Conservation (phyloP, 2,329 filamentous ascomycete genomes). For the Botrytis sinoallii region DNA sequence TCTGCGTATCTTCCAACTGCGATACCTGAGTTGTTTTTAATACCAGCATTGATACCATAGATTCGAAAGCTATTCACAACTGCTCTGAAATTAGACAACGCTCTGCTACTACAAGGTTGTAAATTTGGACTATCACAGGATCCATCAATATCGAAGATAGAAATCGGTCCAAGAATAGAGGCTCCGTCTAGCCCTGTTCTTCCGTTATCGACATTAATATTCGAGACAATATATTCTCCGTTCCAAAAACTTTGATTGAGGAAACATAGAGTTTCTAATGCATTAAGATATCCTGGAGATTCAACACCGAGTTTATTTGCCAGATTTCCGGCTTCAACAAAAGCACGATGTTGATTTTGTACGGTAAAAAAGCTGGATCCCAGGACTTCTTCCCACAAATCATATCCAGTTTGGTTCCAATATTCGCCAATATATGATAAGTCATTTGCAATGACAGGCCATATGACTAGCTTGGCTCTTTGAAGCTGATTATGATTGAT, state of each 20-base stretch:
- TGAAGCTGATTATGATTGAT: constrained; percentile 54
- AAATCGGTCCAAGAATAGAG: constrained; percentile 62
- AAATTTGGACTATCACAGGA: constrained; percentile 68
- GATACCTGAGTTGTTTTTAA: constrained; percentile 57
- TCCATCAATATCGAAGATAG: constrained; percentile 66
- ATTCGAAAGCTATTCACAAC: constrained; percentile 69
- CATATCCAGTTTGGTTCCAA: constrained; percentile 63
- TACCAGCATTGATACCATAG: constrained; percentile 67
- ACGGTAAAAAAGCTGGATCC: constrained; percentile 78
- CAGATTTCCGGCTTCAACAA: constrained; percentile 62
- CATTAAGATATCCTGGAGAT: constrained; percentile 60
- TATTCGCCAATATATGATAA: constrained; percentile 71
- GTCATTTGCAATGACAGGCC: constrained; percentile 74
- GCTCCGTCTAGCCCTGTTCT: constrained; percentile 71
- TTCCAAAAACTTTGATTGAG: constrained; percentile 70
- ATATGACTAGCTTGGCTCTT: constrained; percentile 51
- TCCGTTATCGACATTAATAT: constrained; percentile 60
- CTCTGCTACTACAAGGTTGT: constrained; percentile 55
- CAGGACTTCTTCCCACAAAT: constrained; percentile 81
- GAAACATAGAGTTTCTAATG: constrained; percentile 69
- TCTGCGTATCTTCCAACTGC: constrained; percentile 66
- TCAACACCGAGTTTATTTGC: constrained; percentile 59
- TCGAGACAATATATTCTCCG: constrained; percentile 62
- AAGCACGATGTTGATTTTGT: constrained; percentile 58
- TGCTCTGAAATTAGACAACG: constrained; percentile 73